Base-by-base conservation (phyloP, 1,284 basidiomycete genomes). In the Inonotus hispidus region DNA sequence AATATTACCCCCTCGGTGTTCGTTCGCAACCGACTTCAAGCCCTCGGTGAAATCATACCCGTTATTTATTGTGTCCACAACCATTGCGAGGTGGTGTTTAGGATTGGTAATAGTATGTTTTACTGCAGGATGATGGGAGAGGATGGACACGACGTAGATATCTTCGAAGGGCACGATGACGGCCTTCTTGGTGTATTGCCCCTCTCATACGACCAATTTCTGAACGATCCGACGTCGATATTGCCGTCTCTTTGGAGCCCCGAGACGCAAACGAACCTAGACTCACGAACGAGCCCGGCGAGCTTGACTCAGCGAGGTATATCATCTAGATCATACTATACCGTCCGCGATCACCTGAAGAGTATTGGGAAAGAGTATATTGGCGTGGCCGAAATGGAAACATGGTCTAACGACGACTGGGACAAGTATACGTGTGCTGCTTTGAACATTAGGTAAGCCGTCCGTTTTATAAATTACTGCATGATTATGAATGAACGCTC, bases 31-130 rank as follows among this genome's bases (percentile, higher is more conserved):
- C n/a, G 43, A 4, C 41, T 55, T 27, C 27, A 45, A 10, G 46
- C 43, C 35, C 25, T 60, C 23, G 59, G 59, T 1, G 53, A 60
- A 11, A 54, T 56, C 1, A 46, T 55, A 19, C 59, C 52, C 35
- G 52, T 60, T 14, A 1, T 60, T 0, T 60, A 56, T 27, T 19
- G 53, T 11, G 25, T 39, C 25, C n/a, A 14, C 14, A 35, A 55
- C 14, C 59, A 60, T 19, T 32, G 16, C 41, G n/a, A 37, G 13
- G 38, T 60, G 19, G 16, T 60, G 16, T 60, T 60, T 35, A 32
- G 59, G 3, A 37, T 60, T 23, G 59, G 59, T 3, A 29, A 59
- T 3, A 47, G 49, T 2, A 8, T 59, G 27, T 59, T 49, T 29
- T 52, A 38, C 5, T 53, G 29, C 29, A 52, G 35, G 14, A 23